Evolutionary conservation across 2,329 filamentous ascomycete species (phyloP).

Genomic region (Ophiostoma sp.): DNA sequence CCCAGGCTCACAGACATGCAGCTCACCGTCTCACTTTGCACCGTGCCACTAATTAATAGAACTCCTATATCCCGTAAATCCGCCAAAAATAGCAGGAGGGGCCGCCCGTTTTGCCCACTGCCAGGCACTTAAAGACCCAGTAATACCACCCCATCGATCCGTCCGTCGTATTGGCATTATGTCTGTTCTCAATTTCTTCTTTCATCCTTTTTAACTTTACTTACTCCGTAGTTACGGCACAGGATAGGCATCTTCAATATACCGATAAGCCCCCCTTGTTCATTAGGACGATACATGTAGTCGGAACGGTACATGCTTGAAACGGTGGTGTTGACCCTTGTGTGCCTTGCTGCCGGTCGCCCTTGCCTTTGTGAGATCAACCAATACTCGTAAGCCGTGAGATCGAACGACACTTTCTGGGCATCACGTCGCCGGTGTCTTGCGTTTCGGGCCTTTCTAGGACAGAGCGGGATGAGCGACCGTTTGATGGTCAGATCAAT

Average conservation of each 20-base stretch:
- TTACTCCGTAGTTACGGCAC: not conserved
- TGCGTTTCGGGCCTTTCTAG: not conserved
- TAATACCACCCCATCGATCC: no score
- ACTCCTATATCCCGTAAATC: no score
- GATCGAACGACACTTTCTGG: not conserved
- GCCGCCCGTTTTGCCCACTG: not conserved
- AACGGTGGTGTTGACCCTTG: no score
- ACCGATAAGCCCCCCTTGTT: not conserved
- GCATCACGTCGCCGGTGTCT: not conserved
- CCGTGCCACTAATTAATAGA: not conserved
- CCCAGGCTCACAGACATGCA: slow-evolving; percentile 5
- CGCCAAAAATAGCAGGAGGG: not conserved
- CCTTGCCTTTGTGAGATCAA: not conserved
- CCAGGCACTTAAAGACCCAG: no score
- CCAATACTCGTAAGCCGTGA: not conserved
- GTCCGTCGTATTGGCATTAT: slow-evolving; percentile 2
- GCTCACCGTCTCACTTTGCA: not conserved
- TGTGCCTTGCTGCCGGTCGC: not conserved
- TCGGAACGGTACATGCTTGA: not conserved
- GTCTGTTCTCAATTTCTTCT: slow-evolving; percentile 10
- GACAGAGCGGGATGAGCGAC: not conserved
- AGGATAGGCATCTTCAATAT: slow-evolving; percentile 2
- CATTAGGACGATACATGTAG: not conserved
- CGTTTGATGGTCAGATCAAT: no score
- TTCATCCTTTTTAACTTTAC: not conserved